Evolutionary conservation across 768 basidiomycete species (phyloP).

Genomic region (Leccinum subgranulosum): DNA sequence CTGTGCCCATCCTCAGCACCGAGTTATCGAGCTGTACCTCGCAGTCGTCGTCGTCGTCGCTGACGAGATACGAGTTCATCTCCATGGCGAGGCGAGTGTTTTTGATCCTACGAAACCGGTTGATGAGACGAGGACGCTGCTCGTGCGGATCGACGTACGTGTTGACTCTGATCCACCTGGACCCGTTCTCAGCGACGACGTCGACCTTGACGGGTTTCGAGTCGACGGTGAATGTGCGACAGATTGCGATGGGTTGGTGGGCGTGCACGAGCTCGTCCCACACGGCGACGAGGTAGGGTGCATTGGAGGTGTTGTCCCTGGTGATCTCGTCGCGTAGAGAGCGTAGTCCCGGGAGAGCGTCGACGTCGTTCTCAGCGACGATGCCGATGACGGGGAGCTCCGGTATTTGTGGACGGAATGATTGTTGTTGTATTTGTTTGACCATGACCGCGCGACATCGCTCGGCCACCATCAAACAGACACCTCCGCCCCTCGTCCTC

Average conservation of each 20-base stretch:
- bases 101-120: slow-evolving; percentile 55
- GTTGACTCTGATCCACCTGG: slow-evolving; percentile 81
- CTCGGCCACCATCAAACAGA: slow-evolving; percentile 17
- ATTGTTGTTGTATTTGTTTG: not conserved
- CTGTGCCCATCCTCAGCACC: slow-evolving; percentile 65
- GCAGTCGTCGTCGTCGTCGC: slow-evolving; percentile 41
- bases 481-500: slow-evolving; percentile 50
- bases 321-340: slow-evolving; percentile 43
- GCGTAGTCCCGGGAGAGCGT: slow-evolving; percentile 38
- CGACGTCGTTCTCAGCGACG: slow-evolving; percentile 1
- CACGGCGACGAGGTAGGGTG: slow-evolving; percentile 75
- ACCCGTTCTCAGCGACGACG: slow-evolving; percentile 71
- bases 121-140: not conserved
- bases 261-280: slow-evolving; percentile 76
- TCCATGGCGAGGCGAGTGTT: slow-evolving; percentile 75
- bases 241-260: slow-evolving; percentile 55
- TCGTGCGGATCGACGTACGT: slow-evolving; percentile 70
- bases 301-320: slow-evolving; percentile 55
- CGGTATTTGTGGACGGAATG: not conserved
- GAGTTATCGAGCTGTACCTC: slow-evolving; percentile 68
- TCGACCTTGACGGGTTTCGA: slow-evolving; percentile 62
- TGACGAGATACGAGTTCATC: slow-evolving; percentile 74
- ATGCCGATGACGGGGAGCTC: slow-evolving; percentile 35
- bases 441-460: slow-evolving; percentile 17
- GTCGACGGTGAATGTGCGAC: slow-evolving; percentile 45